Evolutionary conservation across 495 filamentous ascomycete genomes (phyloP), one percentile per base, ranked within the genome.

Genomic region (Terfezia boudieri): DNA sequence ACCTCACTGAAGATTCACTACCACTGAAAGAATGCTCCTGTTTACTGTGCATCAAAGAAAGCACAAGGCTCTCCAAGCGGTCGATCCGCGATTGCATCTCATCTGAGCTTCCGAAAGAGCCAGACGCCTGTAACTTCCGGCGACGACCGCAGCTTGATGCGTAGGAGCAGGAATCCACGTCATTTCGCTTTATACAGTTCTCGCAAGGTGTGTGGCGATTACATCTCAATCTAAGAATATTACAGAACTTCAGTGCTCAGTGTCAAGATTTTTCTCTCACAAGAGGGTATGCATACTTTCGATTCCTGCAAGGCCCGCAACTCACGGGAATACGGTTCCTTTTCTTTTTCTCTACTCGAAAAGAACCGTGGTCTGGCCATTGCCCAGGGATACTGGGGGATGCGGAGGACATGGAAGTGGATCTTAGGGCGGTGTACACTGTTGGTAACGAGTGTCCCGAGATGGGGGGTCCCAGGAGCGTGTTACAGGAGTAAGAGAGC

Each of bases 41-140:
- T 46, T 46, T 14, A 14, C 73, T 67, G 59, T 76, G 73, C 90
- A 99, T 96, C 68, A 99, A 71, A 3, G 86, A 92, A 53, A 99
- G 67, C 53, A 99, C 90, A 64, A 99, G 71, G 53, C 88, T 83
- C 75, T 99, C 90, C 60, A 99, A 69, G 59, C 90, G 81, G 70
- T 99, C 86, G 68, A 99, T 99, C 65, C 90, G 83, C 63, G 88
- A 92, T 69, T 99, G 90, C 90, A 99, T 99, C 67, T 95, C 90
- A 74, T 94, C 89, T 32, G 90, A 78, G 12, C 82, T 73, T 53
- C 75, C 70, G 59, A 72, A 69, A 63, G 76, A 70, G 58, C 76
- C 76, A 64, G 76, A 68, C 54, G 75, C 68, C 62, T 80, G 79
- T 14, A 46, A 14, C 62, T 75, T 79, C 74, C 84, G 92, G 66